phyloP scores from a whole-genome alignment of 148 eudicot species.

The Amaranthus hypochondriacus region DNA sequence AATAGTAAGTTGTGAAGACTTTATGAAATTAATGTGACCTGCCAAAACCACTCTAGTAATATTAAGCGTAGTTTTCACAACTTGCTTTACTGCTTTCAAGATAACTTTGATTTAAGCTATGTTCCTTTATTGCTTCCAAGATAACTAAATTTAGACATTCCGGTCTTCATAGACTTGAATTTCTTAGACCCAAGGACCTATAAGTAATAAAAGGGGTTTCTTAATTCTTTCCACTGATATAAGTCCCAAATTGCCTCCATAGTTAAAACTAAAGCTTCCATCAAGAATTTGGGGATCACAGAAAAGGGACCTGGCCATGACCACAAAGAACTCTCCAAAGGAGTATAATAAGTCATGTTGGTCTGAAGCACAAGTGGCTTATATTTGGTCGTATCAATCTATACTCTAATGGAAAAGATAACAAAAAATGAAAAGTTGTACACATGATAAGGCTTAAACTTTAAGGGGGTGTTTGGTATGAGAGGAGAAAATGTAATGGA shows the following conservation, averaged over 20 bases:
- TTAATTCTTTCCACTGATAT: neutral
- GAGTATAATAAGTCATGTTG: slow-evolving; percentile 4
- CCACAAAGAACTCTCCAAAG: slow-evolving; percentile 18
- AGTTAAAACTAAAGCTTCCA: slow-evolving; percentile 6
- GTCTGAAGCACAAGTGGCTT: slow-evolving; percentile 15
- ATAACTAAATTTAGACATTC: slow-evolving; percentile 2
- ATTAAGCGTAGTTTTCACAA: neutral
- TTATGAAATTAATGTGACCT: no score
- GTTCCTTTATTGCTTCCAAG: neutral
- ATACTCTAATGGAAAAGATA: slow-evolving; percentile 8
- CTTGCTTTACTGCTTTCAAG: neutral
- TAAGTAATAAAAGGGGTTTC: neutral
- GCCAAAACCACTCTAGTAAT: neutral
- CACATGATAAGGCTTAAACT: slow-evolving; percentile 20
- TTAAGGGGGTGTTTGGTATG: no score
- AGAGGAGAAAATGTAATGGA: no score
- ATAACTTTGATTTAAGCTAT: neutral
- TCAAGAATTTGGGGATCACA: neutral
- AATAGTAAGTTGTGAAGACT: neutral
- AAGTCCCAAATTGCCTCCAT: slow-evolving; percentile 5
- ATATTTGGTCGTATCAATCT: slow-evolving; percentile 21
- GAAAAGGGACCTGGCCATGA: slow-evolving; percentile 14
- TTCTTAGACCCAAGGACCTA: neutral
- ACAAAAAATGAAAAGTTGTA: slow-evolving; percentile 11
- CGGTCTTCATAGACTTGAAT: neutral